Evolutionary conservation across 148 eudicot genomes (phyloP), one percentile per base, ranked within the genome.

Genomic region (Silene latifolia): DNA sequence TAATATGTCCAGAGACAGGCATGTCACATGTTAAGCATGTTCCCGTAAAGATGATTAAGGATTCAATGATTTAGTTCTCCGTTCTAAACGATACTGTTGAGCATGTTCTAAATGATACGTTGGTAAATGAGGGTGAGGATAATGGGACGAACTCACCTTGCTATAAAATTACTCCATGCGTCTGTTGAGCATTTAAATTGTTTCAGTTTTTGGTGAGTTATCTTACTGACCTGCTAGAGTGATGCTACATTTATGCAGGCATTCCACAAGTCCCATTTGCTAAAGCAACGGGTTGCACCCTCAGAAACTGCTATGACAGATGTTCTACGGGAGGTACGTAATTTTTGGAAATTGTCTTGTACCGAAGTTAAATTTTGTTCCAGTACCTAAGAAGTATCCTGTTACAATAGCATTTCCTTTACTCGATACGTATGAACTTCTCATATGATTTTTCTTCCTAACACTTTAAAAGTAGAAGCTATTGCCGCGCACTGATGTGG

Each of bases 221-320:
- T 59, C 21, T 20, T 69, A 11, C 58, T 48, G 9, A 0, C 59
- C 35, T 69, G 71, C 19, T n/a, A 66, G 35, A 8, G 0, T 35
- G 69, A 7, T 18, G 4, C 48, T 66, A 35, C 51, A 35, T 67
- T 67, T 72, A 35, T 76, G 78, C 83, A 95, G 98, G 92, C 89
- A 77, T 95, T 95, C 87, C 98, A 95, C 84, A 95, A 95, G 86
- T 92, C 98, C 75, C 93, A 92, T 86, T 80, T 95, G 78, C 78
- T 87, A 67, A 91, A 88, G 88, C 89, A 86, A 77, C 92, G 97
- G 61, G 98, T 95, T 48, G 97, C 96, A 65, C 98, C 98, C 74
- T 89, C 93, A 19, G 98, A 95, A 78, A 95, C 98, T 78, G 98
- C 98, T 56, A 95, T 95, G 98, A 87, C 90, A 71, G 98, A 95